Base-by-base conservation (phyloP, 2,329 filamentous ascomycete species). In the Ophiostoma perfectum region DNA sequence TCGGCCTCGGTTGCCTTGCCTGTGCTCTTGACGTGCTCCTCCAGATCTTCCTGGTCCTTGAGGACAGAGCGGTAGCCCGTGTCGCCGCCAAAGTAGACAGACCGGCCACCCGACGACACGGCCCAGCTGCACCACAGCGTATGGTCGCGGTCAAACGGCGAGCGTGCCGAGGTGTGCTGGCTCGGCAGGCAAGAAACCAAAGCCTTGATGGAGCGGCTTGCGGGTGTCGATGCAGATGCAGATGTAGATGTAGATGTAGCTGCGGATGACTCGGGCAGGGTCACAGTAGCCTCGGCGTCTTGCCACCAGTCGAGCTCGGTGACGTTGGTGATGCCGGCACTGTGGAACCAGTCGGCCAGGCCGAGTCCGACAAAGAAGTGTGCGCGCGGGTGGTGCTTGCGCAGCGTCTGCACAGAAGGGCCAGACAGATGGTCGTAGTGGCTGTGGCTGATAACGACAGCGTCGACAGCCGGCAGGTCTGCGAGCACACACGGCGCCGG, bases 261-360 rank as follows among this genome's bases (percentile, higher is more conserved):
- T 27, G 27, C 2, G 2, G 27, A 27, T 27, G 27, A 18, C 55
- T 7, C n/a, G 27, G 52, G 52, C 72, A 72, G 73, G 67, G 75
- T 69, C 39, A 97, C 78, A 0, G 81, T 86, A n/a, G 97, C 78
- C 64, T 94, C 88, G 5, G 87, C 84, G 71, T 91, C 89, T 73
- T 96, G 89, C 94, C 94, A 97, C 94, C 94, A 97, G 78, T 98
- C 94, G 74, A 97, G 78, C 79, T 97, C 93, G 0, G 92, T 96
- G 60, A 94, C 89, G 70, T 92, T 91, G 1, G 84, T 72, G 67
- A 97, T 86, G 0, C 91, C 92, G 39, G 82, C 83, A 3, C 82
- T 80, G 64, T 82, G 81, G 77, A 98, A 97, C 93, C 93, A 97
- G 64, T 84, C 81, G 77, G 90, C 91, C 69, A 96, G 86, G 2